phyloP scores from a whole-genome alignment of 108 stramenopile genomes.

The Cyclotella distinguenda region DNA sequence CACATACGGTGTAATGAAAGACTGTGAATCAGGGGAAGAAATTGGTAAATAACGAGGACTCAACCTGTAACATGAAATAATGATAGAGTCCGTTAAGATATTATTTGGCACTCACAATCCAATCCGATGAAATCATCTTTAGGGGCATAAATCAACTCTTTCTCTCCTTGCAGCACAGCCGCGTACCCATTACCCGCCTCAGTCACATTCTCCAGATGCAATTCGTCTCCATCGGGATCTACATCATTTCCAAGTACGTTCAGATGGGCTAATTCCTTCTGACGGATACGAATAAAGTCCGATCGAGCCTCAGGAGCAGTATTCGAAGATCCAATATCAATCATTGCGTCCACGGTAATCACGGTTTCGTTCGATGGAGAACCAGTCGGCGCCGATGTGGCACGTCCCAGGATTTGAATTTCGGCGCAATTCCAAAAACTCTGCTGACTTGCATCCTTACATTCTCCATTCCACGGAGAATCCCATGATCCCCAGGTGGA shows the following conservation, averaged over 20 bases:
- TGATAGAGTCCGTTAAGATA: no score
- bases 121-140: constrained; percentile 12
- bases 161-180: constrained; percentile 2
- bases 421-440: constrained; percentile 46
- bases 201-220: constrained; percentile 8
- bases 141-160: constrained; percentile 20
- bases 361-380: not conserved
- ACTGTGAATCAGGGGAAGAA: not conserved
- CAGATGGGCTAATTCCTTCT: constrained; percentile 20
- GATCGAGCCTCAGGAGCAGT: constrained; percentile 13
- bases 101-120: constrained; percentile 30
- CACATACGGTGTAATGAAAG: constrained; percentile 28
- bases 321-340: constrained; percentile 1
- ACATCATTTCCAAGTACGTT: constrained; percentile 28
- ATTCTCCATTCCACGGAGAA: constrained; percentile 14
- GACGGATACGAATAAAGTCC: constrained; percentile 16
- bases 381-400: not conserved
- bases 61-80: no score
- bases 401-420: constrained; percentile 4
- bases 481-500: constrained; percentile 29
- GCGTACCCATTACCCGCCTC: constrained; percentile 10
- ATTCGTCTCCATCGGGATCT: constrained; percentile 26
- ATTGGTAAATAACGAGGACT: no score
- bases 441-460: constrained; percentile 4
- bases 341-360: not conserved